Conservation (phyloP, 257 asterid species). For the Rauvolfia tetraphylla region DNA sequence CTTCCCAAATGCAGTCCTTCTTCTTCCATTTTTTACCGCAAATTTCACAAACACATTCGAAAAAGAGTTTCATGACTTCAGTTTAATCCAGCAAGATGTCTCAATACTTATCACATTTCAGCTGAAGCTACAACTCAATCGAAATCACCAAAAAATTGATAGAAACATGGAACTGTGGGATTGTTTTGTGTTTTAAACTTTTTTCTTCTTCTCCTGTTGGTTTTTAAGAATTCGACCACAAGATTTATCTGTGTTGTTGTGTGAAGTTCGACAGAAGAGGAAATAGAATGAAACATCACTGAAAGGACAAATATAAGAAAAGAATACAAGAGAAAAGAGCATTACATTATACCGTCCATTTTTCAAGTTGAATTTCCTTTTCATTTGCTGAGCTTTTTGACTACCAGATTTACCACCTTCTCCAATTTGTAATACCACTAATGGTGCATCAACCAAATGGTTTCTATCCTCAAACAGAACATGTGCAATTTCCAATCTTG, state of each 20-base stretch:
- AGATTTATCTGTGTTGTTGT: not conserved
- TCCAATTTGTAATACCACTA: slow-evolving; percentile 21
- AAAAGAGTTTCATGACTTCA: no score
- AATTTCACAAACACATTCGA: no score
- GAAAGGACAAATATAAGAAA: not conserved
- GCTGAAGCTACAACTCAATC: no score
- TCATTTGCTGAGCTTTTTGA: slow-evolving; percentile 27
- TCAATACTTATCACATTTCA: no score
- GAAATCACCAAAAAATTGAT: not conserved
- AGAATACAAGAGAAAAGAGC: slow-evolving; percentile 19
- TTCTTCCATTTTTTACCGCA: no score
- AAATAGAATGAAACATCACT: not conserved
- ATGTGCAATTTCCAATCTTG: slow-evolving; percentile 59
- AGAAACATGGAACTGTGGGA: not conserved
- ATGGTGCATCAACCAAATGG: slow-evolving; percentile 32
- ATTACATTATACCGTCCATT: slow-evolving; percentile 85
- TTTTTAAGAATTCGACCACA: not conserved
- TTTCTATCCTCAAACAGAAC: slow-evolving; percentile 41
- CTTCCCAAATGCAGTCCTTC: no score
- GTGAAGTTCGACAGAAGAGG: not conserved
- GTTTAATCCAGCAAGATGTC: no score
- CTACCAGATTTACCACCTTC: slow-evolving; percentile 7
- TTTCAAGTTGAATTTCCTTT: slow-evolving; percentile 33
- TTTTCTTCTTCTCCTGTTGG: not conserved
- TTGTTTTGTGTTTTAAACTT: not conserved